Conservation (phyloP, 768 basidiomycete genomes). For the Mrakia blollopis region DNA sequence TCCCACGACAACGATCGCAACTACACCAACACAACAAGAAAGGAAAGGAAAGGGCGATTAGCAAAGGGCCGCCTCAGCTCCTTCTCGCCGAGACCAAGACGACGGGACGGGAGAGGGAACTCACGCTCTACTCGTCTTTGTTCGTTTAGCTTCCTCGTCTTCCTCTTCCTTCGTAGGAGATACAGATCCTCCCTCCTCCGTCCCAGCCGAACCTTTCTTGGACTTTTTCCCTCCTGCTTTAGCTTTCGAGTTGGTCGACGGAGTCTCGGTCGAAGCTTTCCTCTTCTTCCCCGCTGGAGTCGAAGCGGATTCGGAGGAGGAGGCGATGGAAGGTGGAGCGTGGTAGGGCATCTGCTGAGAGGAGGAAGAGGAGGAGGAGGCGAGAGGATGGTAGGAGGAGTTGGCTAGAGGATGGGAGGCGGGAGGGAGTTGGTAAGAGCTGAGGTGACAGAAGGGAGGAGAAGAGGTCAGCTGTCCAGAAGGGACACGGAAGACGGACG, state of each 20-base stretch:
- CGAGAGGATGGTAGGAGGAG: slow-evolving; percentile 9
- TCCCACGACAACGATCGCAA: slow-evolving; percentile 79
- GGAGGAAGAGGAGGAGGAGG: slow-evolving; percentile 29
- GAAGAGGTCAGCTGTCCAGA: neutral
- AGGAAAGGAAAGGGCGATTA: neutral
- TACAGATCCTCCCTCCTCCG: neutral
- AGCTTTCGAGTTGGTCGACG: neutral
- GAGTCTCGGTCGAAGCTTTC: slow-evolving; percentile 35
- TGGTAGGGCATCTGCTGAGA: slow-evolving; percentile 25
- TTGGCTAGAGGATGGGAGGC: neutral
- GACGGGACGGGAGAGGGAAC: neutral
- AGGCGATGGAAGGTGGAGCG: slow-evolving; percentile 34
- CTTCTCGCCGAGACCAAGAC: neutral
- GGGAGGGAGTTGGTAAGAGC: neutral
- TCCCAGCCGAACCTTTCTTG: neutral
- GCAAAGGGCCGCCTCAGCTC: neutral
- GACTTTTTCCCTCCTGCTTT: neutral
- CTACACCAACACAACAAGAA: neutral
- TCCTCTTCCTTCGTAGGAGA: neutral
- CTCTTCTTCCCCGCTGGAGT: slow-evolving; percentile 29
- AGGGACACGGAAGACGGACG: neutral
- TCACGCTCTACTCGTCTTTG: slow-evolving; percentile 82
- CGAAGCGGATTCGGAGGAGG: slow-evolving; percentile 34
- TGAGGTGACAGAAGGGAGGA: neutral
- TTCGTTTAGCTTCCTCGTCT: slow-evolving; percentile 59